Conservation (phyloP, 2,329 filamentous ascomycete species). For the Nigrospora osmanthi region DNA sequence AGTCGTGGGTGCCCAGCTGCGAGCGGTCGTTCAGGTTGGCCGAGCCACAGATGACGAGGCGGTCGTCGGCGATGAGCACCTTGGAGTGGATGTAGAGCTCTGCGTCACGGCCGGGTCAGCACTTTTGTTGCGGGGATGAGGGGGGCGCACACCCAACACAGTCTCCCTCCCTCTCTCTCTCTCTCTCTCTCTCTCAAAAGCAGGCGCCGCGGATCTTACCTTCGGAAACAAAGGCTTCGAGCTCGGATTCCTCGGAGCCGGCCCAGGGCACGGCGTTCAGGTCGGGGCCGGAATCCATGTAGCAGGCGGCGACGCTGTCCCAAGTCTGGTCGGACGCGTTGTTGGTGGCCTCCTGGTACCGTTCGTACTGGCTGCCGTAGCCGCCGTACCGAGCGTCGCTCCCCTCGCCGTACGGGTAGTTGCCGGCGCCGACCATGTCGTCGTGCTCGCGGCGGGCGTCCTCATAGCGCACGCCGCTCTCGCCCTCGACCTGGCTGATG, state of each 20-base stretch:
- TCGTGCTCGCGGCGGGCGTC: constrained; percentile 58
- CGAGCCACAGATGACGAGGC: constrained; percentile 74
- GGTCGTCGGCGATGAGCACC: constrained; percentile 82
- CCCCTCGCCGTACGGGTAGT: constrained; percentile 25
- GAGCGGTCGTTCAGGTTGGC: constrained; percentile 90
- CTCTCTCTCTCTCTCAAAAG: too few species aligned
- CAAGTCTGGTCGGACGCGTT: constrained; percentile 49
- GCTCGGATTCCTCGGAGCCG: constrained; percentile 46
- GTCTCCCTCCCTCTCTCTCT: too few species aligned
- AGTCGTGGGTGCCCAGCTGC: constrained; percentile 77
- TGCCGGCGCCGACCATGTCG: constrained; percentile 41
- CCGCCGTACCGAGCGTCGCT: constrained; percentile 23
- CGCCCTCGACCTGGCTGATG: constrained; percentile 52
- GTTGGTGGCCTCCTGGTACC: constrained; percentile 65
- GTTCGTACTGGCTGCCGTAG: constrained; percentile 45
- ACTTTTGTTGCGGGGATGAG: too few species aligned
- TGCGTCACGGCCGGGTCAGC: constrained; percentile 36
- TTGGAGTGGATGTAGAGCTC: constrained; percentile 76
- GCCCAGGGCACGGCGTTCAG: constrained; percentile 53
- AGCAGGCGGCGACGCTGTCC: constrained; percentile 72
- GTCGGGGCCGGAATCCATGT: constrained; percentile 71
- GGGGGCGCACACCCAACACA: too few species aligned
- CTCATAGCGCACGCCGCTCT: constrained; percentile 61
- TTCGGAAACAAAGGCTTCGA: constrained; percentile 54
- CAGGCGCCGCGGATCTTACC: constrained; percentile 9